Evolutionary conservation across 2,329 filamentous ascomycete genomes (phyloP).

Genomic region (Epichloe bromicola): DNA sequence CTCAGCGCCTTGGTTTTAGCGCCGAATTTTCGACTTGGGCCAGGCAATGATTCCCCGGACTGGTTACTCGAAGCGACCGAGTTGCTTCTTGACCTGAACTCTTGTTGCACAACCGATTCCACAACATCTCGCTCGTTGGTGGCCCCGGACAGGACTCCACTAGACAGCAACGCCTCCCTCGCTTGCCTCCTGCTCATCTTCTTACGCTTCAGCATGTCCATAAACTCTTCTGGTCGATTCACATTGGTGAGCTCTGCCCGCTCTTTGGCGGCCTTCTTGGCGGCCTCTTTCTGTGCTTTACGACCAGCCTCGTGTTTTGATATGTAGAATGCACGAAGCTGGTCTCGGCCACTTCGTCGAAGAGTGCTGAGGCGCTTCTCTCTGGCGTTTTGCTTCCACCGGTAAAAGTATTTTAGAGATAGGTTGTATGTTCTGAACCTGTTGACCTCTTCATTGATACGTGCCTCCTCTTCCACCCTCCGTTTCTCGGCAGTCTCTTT

Average conservation of each 20-base stretch:
- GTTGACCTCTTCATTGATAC: constrained; percentile 31
- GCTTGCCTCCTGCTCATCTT: constrained; percentile 18
- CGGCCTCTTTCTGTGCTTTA: constrained; percentile 22
- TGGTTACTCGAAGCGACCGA: constrained; percentile 9
- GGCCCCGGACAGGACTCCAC: constrained; percentile 28
- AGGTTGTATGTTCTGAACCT: constrained; percentile 37
- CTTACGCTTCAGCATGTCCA: constrained; percentile 19
- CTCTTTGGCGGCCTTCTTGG: constrained; percentile 14
- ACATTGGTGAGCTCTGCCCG: constrained; percentile 14
- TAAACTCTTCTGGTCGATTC: constrained; percentile 23
- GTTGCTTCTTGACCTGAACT: constrained; percentile 11
- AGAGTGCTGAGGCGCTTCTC: constrained; percentile 35
- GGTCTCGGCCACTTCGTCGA: constrained; percentile 37
- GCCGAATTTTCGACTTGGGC: constrained; percentile 9
- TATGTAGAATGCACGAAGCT: constrained; percentile 33
- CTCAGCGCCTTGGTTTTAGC: constrained; percentile 25
- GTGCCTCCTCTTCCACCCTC: constrained; percentile 34
- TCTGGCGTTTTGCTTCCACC: constrained; percentile 38
- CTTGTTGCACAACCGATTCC: constrained; percentile 21
- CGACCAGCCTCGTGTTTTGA: constrained; percentile 21
- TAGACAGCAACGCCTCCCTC: constrained; percentile 27
- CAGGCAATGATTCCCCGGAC: constrained; percentile 9
- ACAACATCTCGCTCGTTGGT: constrained; percentile 23
- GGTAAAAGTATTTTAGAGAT: constrained; percentile 41
- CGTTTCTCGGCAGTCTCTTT: constrained; percentile 27